Evolutionary conservation across 306 rosid genomes (phyloP).

Genomic region (Pterocarpus macrocarpus): DNA sequence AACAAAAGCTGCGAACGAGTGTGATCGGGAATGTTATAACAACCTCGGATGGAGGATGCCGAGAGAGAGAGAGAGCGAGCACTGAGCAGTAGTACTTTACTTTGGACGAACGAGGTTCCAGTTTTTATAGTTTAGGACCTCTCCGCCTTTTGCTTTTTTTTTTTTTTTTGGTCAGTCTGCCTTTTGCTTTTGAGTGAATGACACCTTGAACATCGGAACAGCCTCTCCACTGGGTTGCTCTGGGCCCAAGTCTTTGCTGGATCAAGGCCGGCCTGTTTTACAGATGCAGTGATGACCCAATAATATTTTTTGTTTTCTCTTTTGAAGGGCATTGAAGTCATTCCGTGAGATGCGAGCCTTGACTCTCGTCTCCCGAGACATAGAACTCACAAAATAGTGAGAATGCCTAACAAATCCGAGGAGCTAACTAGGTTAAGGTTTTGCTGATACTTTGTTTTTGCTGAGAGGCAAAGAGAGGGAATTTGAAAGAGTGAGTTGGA

Average conservation of each 20-base stretch:
- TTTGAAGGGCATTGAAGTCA: slow-evolving; percentile 13
- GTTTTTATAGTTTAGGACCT: slow-evolving; percentile 39
- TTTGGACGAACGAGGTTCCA: not conserved
- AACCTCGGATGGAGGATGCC: not conserved
- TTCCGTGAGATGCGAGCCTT: not conserved
- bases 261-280: not conserved
- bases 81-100: not conserved
- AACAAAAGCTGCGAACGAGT: not conserved
- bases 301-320: not conserved
- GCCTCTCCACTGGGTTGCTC: not conserved
- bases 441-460: not conserved
- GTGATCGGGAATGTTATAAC: not conserved
- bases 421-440: slow-evolving; percentile 50
- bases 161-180: not conserved
- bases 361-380: not conserved
- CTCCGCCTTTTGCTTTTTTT: not conserved
- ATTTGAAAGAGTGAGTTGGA: not conserved
- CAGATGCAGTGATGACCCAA: not conserved
- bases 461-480: not conserved
- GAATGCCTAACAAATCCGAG: slow-evolving; percentile 1
- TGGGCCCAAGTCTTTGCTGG: not conserved
- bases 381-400: not conserved
- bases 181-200: not conserved
- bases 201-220: not conserved
- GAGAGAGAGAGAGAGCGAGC: not conserved